Percentiles rank a stretch among this genome's conserved stretches.
Evolutionary conservation across 176 grass and related monocot genomes (phyloP).

Genomic region (Lolium perenne): DNA sequence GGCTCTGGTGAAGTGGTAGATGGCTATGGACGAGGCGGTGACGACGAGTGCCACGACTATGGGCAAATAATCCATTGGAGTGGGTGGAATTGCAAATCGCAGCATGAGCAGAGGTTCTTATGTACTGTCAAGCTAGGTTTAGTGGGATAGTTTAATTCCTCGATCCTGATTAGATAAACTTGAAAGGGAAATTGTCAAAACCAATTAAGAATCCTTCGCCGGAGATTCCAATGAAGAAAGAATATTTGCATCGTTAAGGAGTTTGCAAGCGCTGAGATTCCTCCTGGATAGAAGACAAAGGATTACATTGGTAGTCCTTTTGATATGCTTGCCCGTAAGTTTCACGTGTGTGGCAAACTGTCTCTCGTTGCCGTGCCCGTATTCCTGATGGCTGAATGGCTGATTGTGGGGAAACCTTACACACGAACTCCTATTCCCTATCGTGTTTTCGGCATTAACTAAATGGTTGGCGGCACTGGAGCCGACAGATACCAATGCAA

Average conservation of each 20-base stretch:
- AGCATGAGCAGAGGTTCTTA: background rate
- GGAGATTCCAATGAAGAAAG: background rate
- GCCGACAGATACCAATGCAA: background rate
- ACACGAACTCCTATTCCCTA: background rate
- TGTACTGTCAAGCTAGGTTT: background rate
- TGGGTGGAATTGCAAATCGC: background rate
- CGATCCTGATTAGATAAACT: background rate
- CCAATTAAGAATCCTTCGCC: slow-evolving; percentile 13
- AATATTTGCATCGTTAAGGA: background rate
- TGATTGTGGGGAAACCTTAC: background rate
- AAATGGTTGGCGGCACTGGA: background rate
- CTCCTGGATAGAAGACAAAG: background rate
- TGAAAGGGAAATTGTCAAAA: background rate
- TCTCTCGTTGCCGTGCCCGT: background rate
- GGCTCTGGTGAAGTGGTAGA: background rate
- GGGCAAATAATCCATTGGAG: slow-evolving; percentile 39
- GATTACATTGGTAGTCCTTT: background rate
- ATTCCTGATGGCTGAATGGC: background rate
- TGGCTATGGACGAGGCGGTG: background rate
- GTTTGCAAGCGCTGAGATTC: background rate
- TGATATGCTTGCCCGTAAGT: background rate
- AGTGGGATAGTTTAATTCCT: background rate
- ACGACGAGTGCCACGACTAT: slow-evolving; percentile 2
- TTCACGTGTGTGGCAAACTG: background rate
- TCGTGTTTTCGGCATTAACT: background rate